Conservation (phyloP, 2,329 filamentous ascomycete genomes). For the Nakataea oryzae region DNA sequence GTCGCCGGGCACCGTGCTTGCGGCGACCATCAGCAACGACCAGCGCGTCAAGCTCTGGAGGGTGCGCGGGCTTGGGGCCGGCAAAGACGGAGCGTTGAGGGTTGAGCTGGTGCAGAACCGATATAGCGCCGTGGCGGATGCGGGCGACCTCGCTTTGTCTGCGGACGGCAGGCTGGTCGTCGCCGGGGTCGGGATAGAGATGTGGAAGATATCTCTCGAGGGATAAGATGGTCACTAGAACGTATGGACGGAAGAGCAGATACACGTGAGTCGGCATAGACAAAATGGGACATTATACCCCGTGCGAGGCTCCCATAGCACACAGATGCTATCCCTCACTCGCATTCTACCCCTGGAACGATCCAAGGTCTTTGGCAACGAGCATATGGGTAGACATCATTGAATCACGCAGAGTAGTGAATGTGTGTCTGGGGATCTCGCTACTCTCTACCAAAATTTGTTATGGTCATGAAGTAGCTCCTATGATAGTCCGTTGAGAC, state of each 20-base stretch:
- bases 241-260: neutral
- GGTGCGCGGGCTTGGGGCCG: slow-evolving; percentile 14
- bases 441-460: too few species aligned
- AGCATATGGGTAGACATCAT: too few species aligned
- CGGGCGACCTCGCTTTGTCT: slow-evolving; percentile 32
- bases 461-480: too few species aligned
- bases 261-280: too few species aligned
- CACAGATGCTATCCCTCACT: too few species aligned
- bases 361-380: too few species aligned
- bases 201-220: slow-evolving; percentile 20
- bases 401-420: too few species aligned
- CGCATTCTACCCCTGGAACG: too few species aligned
- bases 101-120: slow-evolving; percentile 34
- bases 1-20: neutral
- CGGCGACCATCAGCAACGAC: slow-evolving; percentile 38
- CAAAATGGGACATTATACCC: too few species aligned
- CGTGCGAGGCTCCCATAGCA: too few species aligned
- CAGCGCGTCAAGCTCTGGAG: slow-evolving; percentile 49
- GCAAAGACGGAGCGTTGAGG: slow-evolving; percentile 8
- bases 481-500: too few species aligned
- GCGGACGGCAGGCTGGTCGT: slow-evolving; percentile 25
- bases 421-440: too few species aligned
- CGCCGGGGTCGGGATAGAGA: slow-evolving; percentile 35
- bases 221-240: neutral
- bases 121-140: slow-evolving; percentile 51